Base-by-base conservation (phyloP, 2,329 filamentous ascomycete species). In the Diaporthe helianthi region DNA sequence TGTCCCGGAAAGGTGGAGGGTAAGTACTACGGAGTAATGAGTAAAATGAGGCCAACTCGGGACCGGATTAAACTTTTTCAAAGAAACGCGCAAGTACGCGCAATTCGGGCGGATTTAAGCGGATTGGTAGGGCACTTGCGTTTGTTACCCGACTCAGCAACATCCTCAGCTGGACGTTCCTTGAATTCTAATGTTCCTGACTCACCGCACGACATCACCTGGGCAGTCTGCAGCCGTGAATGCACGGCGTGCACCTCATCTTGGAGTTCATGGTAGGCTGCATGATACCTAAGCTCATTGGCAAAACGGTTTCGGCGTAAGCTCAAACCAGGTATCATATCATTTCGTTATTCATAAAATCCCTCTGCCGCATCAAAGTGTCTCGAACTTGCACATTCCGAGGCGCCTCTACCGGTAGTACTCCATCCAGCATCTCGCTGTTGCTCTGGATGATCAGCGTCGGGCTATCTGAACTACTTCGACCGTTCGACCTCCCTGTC, bases 401-500 rank as follows among this genome's bases (percentile, higher is more conserved):
- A n/a, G n/a, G n/a, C n/a, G n/a, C n/a, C n/a, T n/a, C n/a, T n/a
- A n/a, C n/a, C n/a, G n/a, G n/a, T n/a, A n/a, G n/a, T n/a, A n/a
- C n/a, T n/a, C n/a, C 6, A 15, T 4, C 2, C 17, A 29, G 54
- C 1, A 29, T 22, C 41, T 47, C 58, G 58, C 58, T 29, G n/a
- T 63, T 63, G 44, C 29, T 63, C 44, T 63, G 58, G 13, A 63
- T 63, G 44, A 63, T 63, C 12, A 63, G 24, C n/a, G 58, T 49
- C 31, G 58, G 58, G 15, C 58, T 63, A 3, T 36, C 1, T 22
- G 4, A 10, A 2, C 29, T 15, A 26, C 24, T 36, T 9, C 29
- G n/a, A 12, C 29, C 2, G 4, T 4, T 15, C 29, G 44, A 36
- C 29, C 3, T 49, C 24, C n/a, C 26, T 36, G 29, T 12, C 8